Evolutionary conservation across 2,329 filamentous ascomycete genomes (phyloP).

Genomic region (Botryotinia calthae): DNA sequence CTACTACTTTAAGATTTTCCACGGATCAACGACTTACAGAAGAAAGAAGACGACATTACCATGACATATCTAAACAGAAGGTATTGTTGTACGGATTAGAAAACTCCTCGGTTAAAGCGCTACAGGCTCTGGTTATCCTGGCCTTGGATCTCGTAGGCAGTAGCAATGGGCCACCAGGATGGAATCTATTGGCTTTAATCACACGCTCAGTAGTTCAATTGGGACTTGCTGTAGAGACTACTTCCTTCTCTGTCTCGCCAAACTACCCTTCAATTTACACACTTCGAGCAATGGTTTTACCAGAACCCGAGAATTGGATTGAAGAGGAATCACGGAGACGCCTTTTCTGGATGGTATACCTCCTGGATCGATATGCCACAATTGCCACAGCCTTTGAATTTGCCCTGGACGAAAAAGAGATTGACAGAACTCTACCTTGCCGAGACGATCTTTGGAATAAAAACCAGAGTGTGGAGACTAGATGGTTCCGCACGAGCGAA

Average conservation of each 20-base stretch:
- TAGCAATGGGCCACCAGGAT: constrained; percentile 86
- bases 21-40: constrained; percentile 72
- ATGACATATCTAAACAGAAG: constrained; percentile 78
- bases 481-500: constrained; percentile 66
- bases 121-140: constrained; percentile 84
- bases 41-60: constrained; percentile 70
- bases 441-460: constrained; percentile 82
- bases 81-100: constrained; percentile 86
- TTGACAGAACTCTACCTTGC: constrained; percentile 82
- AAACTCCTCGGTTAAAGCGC: constrained; percentile 81
- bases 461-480: constrained; percentile 79
- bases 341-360: constrained; percentile 92
- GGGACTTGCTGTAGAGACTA: constrained; percentile 78
- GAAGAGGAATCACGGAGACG: constrained; percentile 84
- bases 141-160: constrained; percentile 81
- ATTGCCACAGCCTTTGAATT: constrained; percentile 92
- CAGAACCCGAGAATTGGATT: constrained; percentile 79
- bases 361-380: constrained; percentile 86
- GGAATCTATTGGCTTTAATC: constrained; percentile 88
- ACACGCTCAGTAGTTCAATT: constrained; percentile 86
- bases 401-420: constrained; percentile 82
- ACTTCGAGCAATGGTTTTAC: constrained; percentile 76
- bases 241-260: constrained; percentile 74
- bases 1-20: constrained; percentile 82
- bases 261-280: constrained; percentile 86